phyloP scores from a whole-genome alignment of 108 stramenopile species.

The Skeletonema menzelii region DNA sequence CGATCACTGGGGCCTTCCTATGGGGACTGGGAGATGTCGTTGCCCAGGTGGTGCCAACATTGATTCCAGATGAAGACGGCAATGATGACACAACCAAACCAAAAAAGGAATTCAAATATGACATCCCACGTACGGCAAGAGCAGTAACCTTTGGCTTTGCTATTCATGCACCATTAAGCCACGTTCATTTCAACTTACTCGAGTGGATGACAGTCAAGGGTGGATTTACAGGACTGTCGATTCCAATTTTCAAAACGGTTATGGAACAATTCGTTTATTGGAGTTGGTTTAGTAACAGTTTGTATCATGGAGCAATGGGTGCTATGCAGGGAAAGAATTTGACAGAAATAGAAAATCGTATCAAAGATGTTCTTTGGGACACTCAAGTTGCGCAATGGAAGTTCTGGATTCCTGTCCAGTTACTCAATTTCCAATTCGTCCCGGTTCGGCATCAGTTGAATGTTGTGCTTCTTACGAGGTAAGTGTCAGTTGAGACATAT shows the following conservation, averaged over 20 bases:
- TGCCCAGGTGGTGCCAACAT: slow-evolving; percentile 64
- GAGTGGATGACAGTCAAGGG: slow-evolving; percentile 71
- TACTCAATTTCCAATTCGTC: slow-evolving; percentile 73
- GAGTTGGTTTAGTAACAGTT: slow-evolving; percentile 74
- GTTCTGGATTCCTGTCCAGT: slow-evolving; percentile 74
- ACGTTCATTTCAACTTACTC: slow-evolving; percentile 79
- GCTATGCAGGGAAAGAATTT: slow-evolving; percentile 65
- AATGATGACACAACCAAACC: slow-evolving; percentile 2
- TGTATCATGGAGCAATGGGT: slow-evolving; percentile 85
- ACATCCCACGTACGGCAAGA: slow-evolving; percentile 57
- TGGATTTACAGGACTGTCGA: slow-evolving; percentile 53
- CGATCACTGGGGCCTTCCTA: slow-evolving; percentile 60
- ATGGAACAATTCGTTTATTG: slow-evolving; percentile 91
- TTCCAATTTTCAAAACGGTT: slow-evolving; percentile 75
- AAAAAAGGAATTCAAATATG: slow-evolving; percentile 49
- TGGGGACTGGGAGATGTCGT: slow-evolving; percentile 80
- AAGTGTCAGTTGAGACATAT: not conserved
- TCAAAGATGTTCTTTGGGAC: slow-evolving; percentile 48
- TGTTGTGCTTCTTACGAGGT: slow-evolving; percentile 67
- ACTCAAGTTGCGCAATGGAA: slow-evolving; percentile 35
- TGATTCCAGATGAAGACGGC: slow-evolving; percentile 22
- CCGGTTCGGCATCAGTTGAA: slow-evolving; percentile 83
- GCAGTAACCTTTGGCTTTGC: slow-evolving; percentile 69
- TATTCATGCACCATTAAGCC: slow-evolving; percentile 71
- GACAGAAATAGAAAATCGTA: slow-evolving; percentile 56